These are phyloP conservation scores for Datura wrightii DNA, from an alignment of 257 asterid species.

Conservation along the genomic window DNA sequence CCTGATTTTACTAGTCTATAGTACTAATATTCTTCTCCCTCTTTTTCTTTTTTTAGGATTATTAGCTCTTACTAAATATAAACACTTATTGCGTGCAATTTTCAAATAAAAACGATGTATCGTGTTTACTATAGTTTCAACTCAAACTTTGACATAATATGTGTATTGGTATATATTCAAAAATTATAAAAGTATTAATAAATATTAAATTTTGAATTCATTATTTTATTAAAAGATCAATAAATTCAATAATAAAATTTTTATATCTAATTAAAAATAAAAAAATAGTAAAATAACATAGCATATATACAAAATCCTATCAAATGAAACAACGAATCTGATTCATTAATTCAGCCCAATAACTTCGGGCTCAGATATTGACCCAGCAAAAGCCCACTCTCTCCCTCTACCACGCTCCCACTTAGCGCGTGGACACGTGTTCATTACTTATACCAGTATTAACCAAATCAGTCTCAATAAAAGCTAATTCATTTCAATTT, in stretches of 20 bases:
- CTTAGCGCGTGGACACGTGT: background rate
- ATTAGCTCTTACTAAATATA: no score
- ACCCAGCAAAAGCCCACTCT: slow-evolving; percentile 18
- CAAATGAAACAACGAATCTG: background rate
- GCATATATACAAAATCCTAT: background rate
- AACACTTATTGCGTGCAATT: background rate
- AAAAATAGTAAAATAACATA: no score
- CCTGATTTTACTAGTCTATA: no score
- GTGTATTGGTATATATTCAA: no score
- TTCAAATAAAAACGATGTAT: background rate
- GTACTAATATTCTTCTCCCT: no score
- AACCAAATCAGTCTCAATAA: background rate
- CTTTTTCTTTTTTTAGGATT: no score
- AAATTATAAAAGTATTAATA: background rate
- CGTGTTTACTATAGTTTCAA: background rate
- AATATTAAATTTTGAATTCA: background rate
- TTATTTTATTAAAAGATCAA: background rate
- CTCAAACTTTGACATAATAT: background rate
- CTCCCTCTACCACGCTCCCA: background rate
- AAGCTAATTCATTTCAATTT: background rate
- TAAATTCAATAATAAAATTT: background rate
- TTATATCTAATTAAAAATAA: background rate
- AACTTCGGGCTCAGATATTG: background rate
- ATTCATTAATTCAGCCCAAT: background rate
- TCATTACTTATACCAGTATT: background rate